Evolutionary conservation across 225 moss, liverwort and hornwort species (phyloP).

Genomic region (Antitrichia curtipendula): DNA sequence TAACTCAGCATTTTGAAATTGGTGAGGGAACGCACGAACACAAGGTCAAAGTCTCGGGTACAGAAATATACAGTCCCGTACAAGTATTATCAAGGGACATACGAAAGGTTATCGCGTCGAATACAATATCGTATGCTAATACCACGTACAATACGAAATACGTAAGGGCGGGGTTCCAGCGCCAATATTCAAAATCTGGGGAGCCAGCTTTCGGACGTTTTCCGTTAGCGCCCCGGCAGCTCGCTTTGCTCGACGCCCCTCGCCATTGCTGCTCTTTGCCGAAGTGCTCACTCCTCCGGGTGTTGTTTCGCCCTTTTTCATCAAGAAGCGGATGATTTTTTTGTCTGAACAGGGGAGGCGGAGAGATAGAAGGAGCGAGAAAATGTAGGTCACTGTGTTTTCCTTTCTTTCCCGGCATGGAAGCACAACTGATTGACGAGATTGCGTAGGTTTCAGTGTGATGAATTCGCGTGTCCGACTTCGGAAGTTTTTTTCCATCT

Average conservation of each 20-base stretch:
- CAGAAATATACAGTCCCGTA: neutral
- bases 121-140: neutral
- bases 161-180: neutral
- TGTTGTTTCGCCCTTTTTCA: neutral
- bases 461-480: neutral
- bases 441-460: neutral
- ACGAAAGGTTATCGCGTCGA: neutral
- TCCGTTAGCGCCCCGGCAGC: neutral
- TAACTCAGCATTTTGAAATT: neutral
- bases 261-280: neutral
- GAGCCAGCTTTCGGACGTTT: neutral
- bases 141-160: neutral
- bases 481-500: neutral
- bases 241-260: neutral
- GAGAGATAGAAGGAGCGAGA: neutral
- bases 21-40: neutral
- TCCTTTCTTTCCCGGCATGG: neutral
- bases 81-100: too few species aligned
- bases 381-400: neutral
- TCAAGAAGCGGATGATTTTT: neutral
- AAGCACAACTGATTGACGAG: neutral
- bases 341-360: neutral
- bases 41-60: neutral
- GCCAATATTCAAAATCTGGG: constrained; percentile 26
- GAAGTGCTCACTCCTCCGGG: neutral